These are phyloP conservation scores for Ricinus communis DNA, from an alignment of 345 rosid species.

Conservation along the genomic window DNA sequence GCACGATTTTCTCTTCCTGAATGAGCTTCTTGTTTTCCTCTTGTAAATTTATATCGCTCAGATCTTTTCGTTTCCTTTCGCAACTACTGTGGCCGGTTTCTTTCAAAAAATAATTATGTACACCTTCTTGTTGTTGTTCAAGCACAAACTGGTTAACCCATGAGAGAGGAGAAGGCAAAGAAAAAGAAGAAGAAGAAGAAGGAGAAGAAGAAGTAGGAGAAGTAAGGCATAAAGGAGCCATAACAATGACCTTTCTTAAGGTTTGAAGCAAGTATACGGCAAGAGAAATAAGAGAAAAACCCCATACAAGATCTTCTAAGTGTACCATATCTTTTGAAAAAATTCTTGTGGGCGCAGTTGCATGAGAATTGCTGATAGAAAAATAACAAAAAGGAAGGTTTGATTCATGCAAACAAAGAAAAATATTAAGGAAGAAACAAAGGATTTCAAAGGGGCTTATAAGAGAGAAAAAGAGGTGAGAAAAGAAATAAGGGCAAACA, in stretches of 20 bases:
- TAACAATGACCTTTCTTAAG: slow-evolving; percentile 20
- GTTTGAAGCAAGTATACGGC: slow-evolving; percentile 13
- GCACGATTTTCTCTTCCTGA: slow-evolving; percentile 6
- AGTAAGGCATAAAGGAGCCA: slow-evolving; percentile 17
- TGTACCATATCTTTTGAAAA: slow-evolving; percentile 11
- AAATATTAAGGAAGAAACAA: neutral
- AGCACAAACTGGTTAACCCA: slow-evolving; percentile 14
- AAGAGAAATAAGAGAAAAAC: slow-evolving; percentile 31
- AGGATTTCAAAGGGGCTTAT: neutral
- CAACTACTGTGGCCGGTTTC: neutral
- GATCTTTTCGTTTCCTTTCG: neutral
- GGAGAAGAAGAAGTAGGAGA: slow-evolving; percentile 14
- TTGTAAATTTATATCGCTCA: too few relatives aligned
- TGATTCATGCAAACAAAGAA: slow-evolving; percentile 15
- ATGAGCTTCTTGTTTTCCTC: too few relatives aligned
- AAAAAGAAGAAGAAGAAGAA: neutral
- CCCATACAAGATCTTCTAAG: slow-evolving; percentile 32
- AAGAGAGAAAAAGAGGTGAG: neutral
- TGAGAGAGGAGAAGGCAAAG: slow-evolving; percentile 8
- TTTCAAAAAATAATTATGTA: too few relatives aligned
- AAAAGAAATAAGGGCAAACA: neutral
- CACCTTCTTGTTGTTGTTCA: neutral
- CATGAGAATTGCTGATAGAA: neutral
- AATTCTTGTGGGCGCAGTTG: neutral
- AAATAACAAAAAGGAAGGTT: neutral